phyloP scores from a whole-genome alignment of 148 eudicot species.

The Drosera capensis region DNA sequence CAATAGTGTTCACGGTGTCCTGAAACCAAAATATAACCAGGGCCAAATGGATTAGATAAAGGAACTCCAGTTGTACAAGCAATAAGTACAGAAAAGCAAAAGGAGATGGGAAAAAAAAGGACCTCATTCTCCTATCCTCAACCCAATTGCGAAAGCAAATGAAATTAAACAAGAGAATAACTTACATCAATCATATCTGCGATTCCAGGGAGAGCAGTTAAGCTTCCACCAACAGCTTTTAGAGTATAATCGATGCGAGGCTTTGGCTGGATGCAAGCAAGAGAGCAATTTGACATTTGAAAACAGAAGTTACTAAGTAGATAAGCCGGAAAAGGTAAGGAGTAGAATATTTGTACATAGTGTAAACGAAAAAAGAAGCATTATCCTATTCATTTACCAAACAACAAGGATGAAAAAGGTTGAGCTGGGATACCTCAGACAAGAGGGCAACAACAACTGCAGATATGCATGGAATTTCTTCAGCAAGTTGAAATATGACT shows the following conservation, averaged over 20 bases:
- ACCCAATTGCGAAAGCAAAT: conserved; percentile 1
- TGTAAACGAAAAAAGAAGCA: no score
- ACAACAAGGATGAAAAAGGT: no score
- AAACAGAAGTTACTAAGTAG: no score
- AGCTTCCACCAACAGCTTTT: conserved; percentile 94
- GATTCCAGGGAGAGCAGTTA: conserved; percentile 91
- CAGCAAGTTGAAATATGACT: conserved; percentile 85
- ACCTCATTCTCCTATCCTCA: neutral
- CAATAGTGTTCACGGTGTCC: conserved; percentile 84
- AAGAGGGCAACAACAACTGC: conserved; percentile 95
- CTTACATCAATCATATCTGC: conserved; percentile 97
- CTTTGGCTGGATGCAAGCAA: conserved; percentile 96
- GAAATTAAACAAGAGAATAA: conserved; percentile 5
- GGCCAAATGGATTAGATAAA: conserved; percentile 5
- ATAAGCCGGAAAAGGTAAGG: no score
- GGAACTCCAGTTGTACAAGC: no score
- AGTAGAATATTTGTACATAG: no score
- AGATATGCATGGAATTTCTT: conserved; percentile 96
- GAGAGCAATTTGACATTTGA: no score
- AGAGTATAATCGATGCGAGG: conserved; percentile 82
- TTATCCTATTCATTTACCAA: no score
- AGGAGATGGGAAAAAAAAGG: no score
- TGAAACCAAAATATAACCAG: conserved; percentile 15
- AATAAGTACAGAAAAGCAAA: no score
- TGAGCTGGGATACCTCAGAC: conserved; percentile 95